A percentile compares a stretch with the other conserved stretches of the same genome.
phyloP scores from a whole-genome alignment of 1,139 yeast species.

The Nakaseomyces delphensis region DNA sequence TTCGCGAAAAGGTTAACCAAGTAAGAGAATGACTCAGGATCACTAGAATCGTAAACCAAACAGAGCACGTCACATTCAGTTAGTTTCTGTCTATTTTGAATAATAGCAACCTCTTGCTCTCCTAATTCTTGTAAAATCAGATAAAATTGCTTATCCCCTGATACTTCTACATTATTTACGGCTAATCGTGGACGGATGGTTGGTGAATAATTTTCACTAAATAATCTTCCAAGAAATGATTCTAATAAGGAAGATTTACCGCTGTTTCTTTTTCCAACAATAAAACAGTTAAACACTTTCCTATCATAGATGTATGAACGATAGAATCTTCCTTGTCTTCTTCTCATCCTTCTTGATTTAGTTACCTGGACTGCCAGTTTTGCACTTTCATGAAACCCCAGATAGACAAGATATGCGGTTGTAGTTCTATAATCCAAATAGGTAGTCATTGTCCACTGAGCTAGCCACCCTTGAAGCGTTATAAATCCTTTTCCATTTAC shows the following conservation, averaged over 20 bases:
- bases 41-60: conserved; percentile 84
- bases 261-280: conserved; percentile 74
- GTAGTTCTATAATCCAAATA: conserved; percentile 77
- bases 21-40: conserved; percentile 87
- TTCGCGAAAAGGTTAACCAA: conserved; percentile 57
- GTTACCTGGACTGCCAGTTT: conserved; percentile 69
- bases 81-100: conserved; percentile 60
- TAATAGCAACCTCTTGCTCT: conserved; percentile 71
- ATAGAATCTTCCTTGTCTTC: conserved; percentile 54
- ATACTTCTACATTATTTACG: conserved; percentile 87
- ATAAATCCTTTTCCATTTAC: conserved; percentile 84
- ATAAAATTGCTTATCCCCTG: conserved; percentile 93
- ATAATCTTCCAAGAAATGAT: conserved; percentile 68
- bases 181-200: conserved; percentile 73
- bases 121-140: conserved; percentile 84
- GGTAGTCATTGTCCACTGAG: conserved; percentile 97
- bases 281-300: conserved; percentile 82
- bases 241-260: conserved; percentile 81
- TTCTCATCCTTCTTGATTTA: conserved; percentile 61
- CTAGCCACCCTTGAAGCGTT: conserved; percentile 94
- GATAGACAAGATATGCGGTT: conserved; percentile 75
- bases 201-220: conserved; percentile 67
- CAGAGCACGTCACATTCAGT: conserved; percentile 89
- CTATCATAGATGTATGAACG: conserved; percentile 70
- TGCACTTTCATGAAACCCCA: conserved; percentile 60